Base-by-base conservation (phyloP, 192 early-diverging fungal genomes). In the Backusella australiensis region DNA sequence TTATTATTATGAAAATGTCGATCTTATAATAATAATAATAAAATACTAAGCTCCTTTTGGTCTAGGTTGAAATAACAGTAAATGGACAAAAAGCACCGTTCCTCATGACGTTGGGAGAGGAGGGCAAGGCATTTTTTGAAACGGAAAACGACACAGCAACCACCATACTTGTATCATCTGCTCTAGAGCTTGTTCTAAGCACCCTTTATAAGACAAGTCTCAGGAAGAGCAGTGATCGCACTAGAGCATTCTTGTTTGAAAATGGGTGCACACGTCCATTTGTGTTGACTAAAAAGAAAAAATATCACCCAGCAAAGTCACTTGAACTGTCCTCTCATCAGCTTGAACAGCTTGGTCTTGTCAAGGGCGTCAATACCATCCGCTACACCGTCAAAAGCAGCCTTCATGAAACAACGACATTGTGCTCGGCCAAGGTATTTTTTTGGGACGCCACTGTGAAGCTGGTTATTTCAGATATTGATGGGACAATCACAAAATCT, bases 401-500 rank as follows among this genome's bases (percentile, higher is more conserved):
- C 4, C 6, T 84, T 1, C 86, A 96, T 74, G 91, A 96, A 76
- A 91, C 91, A 35, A 91, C 84, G 11, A 90, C 94, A 0, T 87
- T 84, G 46, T 95, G 95, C 78, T 82, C 91, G 38, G 93, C 96
- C 41, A 95, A 95, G 74, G 90, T 98, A 65, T 99, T 94, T 77
- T 86, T 95, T 70, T 98, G 94, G 92, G 87, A 92, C 70, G 79
- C 92, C 75, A 88, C 94, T 82, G 89, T 92, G 32, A 87, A 93
- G 44, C 90, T 99, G 14, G 97, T 99, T 3, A 97, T 99, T 78
- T 97, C 96, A 0, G 98, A 99, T 80, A 95, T 99, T 70, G 98
- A 99, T 81, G 98, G 98, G 9, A 99, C 98, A 4, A 99, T 99
- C 75, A 99, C 98, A 59, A 98, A 98, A 85, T 97, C 96, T 0